Evolutionary conservation across 208 protist genomes (phyloP).

Genomic region (Strigomonas oncopelti): DNA sequence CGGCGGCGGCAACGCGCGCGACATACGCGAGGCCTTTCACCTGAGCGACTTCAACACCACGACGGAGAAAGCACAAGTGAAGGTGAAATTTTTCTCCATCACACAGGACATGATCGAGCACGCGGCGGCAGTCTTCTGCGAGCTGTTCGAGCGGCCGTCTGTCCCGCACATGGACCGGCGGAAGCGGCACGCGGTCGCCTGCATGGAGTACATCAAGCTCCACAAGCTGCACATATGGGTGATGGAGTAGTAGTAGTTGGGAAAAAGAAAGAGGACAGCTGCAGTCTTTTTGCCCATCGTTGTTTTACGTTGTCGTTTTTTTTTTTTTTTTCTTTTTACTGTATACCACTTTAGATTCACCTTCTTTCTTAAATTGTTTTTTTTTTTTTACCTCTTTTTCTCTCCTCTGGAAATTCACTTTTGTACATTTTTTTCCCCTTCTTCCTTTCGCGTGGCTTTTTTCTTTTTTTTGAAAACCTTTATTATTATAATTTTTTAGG

Average conservation of each 20-base stretch:
- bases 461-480: background rate
- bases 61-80: background rate
- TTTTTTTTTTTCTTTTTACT: conserved; percentile 1
- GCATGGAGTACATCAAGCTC: conserved; percentile 8
- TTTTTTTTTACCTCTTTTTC: conserved; percentile 14
- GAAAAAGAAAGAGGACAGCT: background rate
- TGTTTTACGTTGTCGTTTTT: background rate
- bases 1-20: conserved; percentile 5
- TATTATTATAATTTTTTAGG: too few species aligned
- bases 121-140: conserved; percentile 9
- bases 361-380: background rate
- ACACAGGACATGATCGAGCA: conserved; percentile 4
- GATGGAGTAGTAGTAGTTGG: background rate
- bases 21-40: conserved; percentile 7
- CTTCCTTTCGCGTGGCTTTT: background rate
- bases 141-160: conserved; percentile 12
- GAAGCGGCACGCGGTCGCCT: background rate
- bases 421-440: background rate
- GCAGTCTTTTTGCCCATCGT: background rate
- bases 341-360: background rate
- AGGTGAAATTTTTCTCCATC: background rate
- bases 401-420: background rate
- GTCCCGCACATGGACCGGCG: conserved; percentile 14
- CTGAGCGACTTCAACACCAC: background rate
- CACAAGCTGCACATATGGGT: conserved; percentile 7